A percentile compares a stretch with the other conserved stretches of the same genome.
These are phyloP conservation scores for Suillus decipiens DNA, from an alignment of 768 basidiomycete genomes.

Conservation along the genomic window DNA sequence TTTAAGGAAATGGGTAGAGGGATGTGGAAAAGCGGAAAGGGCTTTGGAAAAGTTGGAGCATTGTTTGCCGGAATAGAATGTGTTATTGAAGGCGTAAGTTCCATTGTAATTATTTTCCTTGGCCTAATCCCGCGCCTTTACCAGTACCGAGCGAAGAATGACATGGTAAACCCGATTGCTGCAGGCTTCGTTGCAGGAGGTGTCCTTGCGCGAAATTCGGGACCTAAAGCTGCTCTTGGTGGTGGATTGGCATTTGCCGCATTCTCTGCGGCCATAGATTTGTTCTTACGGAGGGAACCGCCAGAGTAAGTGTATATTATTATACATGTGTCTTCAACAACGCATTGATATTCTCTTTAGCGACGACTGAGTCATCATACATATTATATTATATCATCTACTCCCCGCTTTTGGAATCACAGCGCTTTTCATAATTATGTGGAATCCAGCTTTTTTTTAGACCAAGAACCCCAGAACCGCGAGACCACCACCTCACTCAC, in stretches of 20 bases:
- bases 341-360: not conserved
- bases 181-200: constrained; percentile 90
- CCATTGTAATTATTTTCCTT: not conserved
- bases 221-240: constrained; percentile 82
- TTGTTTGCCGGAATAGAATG: constrained; percentile 96
- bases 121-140: constrained; percentile 5
- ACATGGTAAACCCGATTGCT: constrained; percentile 87
- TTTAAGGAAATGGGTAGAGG: constrained; percentile 94
- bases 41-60: constrained; percentile 93
- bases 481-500: too few species aligned
- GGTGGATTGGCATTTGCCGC: constrained; percentile 92
- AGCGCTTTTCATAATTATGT: too few species aligned
- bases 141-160: constrained; percentile 95
- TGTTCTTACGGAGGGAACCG: constrained; percentile 77
- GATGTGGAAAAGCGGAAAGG: constrained; percentile 89
- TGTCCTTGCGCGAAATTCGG: constrained; percentile 83
- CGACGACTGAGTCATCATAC: constrained; percentile 11
- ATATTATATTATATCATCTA: not conserved
- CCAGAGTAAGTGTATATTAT: constrained; percentile 56
- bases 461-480: too few species aligned
- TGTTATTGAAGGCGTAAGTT: constrained; percentile 87
- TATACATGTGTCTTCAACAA: not conserved
- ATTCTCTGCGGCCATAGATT: constrained; percentile 89
- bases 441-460: too few species aligned
- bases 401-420: not conserved